Percentiles rank a stretch among this genome's conserved stretches.
Conservation (phyloP, 352 stramenopile species). For the Phytophthora chlamydospora region DNA sequence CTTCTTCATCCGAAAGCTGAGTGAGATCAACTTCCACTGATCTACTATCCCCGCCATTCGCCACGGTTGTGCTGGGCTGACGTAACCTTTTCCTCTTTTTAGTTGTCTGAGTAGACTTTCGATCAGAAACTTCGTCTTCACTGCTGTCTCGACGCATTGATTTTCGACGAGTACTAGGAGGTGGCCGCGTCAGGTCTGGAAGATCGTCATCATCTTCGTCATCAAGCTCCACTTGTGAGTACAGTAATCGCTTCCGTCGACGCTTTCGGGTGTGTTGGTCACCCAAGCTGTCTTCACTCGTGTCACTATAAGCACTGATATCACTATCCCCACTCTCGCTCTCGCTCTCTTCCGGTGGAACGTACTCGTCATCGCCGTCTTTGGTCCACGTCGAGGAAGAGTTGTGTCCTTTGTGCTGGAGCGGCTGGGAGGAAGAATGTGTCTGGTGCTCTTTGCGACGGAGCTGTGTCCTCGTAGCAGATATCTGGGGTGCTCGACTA, state of each 20-base stretch:
- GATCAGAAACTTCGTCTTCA: constrained; percentile 1
- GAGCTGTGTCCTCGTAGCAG: constrained; percentile 1
- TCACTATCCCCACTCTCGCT: constrained; percentile 17
- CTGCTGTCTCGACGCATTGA: constrained; percentile 3
- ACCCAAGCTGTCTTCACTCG: constrained; percentile 16
- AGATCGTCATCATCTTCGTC: constrained; percentile 57
- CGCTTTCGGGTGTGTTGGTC: constrained; percentile 18
- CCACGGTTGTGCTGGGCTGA: constrained; percentile 1
- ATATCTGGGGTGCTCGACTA: constrained; percentile 1
- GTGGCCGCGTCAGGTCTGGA: constrained; percentile 40
- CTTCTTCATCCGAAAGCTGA: constrained; percentile 22
- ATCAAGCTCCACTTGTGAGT: constrained; percentile 48
- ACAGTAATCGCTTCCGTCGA: constrained; percentile 52
- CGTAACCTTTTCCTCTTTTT: constrained; percentile 37
- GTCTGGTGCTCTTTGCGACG: constrained; percentile 9
- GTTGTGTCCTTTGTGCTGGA: constrained; percentile 12
- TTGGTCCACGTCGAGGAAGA: constrained; percentile 26
- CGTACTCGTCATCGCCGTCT: constrained; percentile 31
- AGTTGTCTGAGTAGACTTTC: constrained; percentile 4
- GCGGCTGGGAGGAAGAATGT: neutral
- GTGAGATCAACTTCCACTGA: constrained; percentile 30
- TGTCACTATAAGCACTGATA: constrained; percentile 10
- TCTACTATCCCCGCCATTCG: constrained; percentile 17
- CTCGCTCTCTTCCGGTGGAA: constrained; percentile 27
- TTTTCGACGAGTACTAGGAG: constrained; percentile 8